Evolutionary conservation across 2,329 filamentous ascomycete species (phyloP).

Genomic region (Chaetomium strumarium): DNA sequence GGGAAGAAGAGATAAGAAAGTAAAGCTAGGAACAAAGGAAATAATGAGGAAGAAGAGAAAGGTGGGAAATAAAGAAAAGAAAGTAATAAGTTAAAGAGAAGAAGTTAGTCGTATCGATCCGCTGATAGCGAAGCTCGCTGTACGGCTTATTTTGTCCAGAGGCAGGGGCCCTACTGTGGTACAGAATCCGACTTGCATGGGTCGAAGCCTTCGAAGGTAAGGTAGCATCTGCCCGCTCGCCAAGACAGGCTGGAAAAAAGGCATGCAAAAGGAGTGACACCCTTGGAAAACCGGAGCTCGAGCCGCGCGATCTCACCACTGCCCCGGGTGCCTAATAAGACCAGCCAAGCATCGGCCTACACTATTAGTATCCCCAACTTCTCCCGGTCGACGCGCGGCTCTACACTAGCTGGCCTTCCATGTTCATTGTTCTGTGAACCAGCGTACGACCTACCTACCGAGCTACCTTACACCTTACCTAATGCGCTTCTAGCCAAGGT

Average conservation of each 20-base stretch:
- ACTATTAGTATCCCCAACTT: conserved; percentile 12
- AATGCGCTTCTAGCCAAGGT: background rate
- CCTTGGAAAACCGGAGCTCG: background rate
- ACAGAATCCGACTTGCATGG: conserved; percentile 1
- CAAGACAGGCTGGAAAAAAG: conserved; percentile 19
- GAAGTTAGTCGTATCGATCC: no score
- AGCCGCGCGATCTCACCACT: conserved; percentile 13
- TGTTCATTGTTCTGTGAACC: background rate
- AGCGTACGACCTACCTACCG: no score
- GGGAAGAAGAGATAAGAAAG: no score
- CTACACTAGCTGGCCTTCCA: background rate
- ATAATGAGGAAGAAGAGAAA: no score
- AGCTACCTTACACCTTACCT: no score
- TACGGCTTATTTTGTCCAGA: no score
- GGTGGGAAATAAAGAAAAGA: no score
- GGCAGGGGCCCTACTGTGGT: no score
- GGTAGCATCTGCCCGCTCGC: conserved; percentile 17
- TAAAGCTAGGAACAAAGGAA: no score
- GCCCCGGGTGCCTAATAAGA: background rate
- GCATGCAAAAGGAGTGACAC: conserved; percentile 16
- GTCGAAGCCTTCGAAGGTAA: no score
- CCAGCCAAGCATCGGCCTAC: background rate
- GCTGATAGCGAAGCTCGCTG: no score
- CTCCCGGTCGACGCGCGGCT: background rate
- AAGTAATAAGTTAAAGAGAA: no score